Base-by-base conservation (phyloP, 2,329 filamentous ascomycete species). In the Ceratocystiopsis sp. region DNA sequence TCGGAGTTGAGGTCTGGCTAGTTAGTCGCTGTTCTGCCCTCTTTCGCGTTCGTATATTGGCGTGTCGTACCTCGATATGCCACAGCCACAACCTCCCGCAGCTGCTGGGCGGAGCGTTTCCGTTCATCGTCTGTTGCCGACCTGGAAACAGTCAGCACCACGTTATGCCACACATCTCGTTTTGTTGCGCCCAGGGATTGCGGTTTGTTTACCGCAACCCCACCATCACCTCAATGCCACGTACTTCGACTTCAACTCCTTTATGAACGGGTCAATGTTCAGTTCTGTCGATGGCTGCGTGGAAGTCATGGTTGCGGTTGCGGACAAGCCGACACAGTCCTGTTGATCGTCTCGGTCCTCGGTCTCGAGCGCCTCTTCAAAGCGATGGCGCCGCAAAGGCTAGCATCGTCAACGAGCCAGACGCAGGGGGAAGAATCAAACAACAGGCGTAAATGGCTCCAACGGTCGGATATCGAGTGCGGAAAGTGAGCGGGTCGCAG, bases 1-100 rank as follows among this genome's bases (percentile, higher is more conserved):
- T 91, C 85, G 42, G 81, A 72, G 19, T 75, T 74, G 57, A 91
- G 74, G 62, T 96, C 91, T 75, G 48, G 25, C 8, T n/a, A 5
- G 29, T 34, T 39, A 38, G 38, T 12, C 15, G 35, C 12, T 2
- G 13, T 42, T 15, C 17, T 21, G 17, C 33, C 33, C 17, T 13
- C 32, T 1, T 19, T 14, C 10, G 35, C 14, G 9, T 37, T 38
- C 16, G 9, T 18, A 12, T 37, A 21, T 4, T 21, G n/a, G n/a
- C 10, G 35, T 21, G 12, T 15, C 29, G 9, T 51, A 74, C 72
- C 72, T 66, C 71, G 64, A 49, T 75, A 69, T 49, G 68, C 73
- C 13, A 68, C 57, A 11, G 60, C 61, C 15, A 76, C 71, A 38
- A 75, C 61, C 44, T 75, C 71, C 48, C 68, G 63, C 42, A 77